Percentiles rank a stretch among this genome's conserved stretches.
Evolutionary conservation across 352 stramenopile species (phyloP).

Genomic region (Pythium myriotylum): DNA sequence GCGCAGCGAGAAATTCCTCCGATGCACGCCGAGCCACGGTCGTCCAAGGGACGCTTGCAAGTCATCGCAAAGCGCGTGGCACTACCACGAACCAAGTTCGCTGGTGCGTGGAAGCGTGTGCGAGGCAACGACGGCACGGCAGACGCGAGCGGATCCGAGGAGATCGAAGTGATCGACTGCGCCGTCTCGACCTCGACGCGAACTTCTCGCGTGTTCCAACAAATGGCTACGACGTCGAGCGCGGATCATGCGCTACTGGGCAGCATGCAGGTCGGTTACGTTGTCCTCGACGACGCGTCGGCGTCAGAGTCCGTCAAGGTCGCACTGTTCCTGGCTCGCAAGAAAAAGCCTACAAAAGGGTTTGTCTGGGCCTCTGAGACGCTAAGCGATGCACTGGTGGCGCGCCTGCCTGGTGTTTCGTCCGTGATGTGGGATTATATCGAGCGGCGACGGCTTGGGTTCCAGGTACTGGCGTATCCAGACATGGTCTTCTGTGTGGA

Average conservation of each 20-base stretch:
- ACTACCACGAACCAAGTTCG: constrained; percentile 12
- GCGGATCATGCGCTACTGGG: constrained; percentile 8
- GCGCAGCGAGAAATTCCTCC: background rate
- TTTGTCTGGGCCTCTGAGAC: constrained; percentile 5
- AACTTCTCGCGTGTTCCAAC: constrained; percentile 15
- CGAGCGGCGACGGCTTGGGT: constrained; percentile 55
- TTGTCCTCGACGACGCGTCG: background rate
- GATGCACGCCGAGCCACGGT: background rate
- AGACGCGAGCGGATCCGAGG: background rate
- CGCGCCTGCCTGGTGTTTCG: constrained; percentile 30
- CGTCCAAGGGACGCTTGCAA: background rate
- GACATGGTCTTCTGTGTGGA: constrained; percentile 22
- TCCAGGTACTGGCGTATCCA: constrained; percentile 41
- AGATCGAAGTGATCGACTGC: constrained; percentile 12
- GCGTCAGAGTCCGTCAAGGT: constrained; percentile 7
- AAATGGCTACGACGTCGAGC: constrained; percentile 8
- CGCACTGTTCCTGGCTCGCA: constrained; percentile 3
- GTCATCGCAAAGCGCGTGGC: background rate
- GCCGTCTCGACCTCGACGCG: background rate
- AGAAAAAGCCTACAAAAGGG: constrained; percentile 3
- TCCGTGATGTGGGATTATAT: constrained; percentile 28
- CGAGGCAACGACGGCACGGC: background rate
- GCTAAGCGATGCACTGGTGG: constrained; percentile 45
- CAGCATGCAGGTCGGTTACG: constrained; percentile 9
- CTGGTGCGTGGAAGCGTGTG: constrained; percentile 4